Evolutionary conservation across 129 eudicot species (phyloP).

Genomic region (Oenanthe sinensis): DNA sequence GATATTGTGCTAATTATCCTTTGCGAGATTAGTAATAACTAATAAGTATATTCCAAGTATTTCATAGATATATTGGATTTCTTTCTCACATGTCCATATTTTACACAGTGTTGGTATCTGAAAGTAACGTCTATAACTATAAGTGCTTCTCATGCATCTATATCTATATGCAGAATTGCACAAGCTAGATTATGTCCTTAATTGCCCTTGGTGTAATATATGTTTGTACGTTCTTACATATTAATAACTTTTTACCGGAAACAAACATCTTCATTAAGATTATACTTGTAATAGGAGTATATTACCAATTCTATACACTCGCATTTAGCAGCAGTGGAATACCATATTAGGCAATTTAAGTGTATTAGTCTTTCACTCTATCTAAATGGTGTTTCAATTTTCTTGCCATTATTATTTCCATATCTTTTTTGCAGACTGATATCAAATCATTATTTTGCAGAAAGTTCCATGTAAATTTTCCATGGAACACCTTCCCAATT

Average conservation of each 20-base stretch:
- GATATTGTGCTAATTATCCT: background rate
- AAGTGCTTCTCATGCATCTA: background rate
- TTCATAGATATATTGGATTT: background rate
- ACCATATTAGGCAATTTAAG: background rate
- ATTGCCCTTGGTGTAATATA: background rate
- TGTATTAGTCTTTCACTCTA: background rate
- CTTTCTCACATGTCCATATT: background rate
- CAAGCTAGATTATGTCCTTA: background rate
- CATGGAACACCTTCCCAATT: conserved; percentile 58
- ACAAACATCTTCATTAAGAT: background rate
- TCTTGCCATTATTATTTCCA: background rate
- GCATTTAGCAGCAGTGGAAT: background rate
- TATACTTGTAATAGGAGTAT: background rate
- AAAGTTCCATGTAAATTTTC: conserved; percentile 67
- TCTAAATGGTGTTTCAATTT: background rate
- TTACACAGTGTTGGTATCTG: background rate
- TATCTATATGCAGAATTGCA: background rate
- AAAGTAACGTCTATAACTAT: background rate
- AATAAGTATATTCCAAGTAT: too few species aligned
- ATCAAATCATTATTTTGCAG: conserved; percentile 28
- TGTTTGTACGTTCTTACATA: background rate
- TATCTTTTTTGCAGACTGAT: background rate
- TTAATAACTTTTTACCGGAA: background rate
- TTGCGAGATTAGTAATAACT: background rate
- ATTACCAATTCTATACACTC: background rate